These are phyloP conservation scores for Pseudogymnoascus sp. DNA, from an alignment of 2,329 filamentous ascomycete species.

Conservation along the genomic window DNA sequence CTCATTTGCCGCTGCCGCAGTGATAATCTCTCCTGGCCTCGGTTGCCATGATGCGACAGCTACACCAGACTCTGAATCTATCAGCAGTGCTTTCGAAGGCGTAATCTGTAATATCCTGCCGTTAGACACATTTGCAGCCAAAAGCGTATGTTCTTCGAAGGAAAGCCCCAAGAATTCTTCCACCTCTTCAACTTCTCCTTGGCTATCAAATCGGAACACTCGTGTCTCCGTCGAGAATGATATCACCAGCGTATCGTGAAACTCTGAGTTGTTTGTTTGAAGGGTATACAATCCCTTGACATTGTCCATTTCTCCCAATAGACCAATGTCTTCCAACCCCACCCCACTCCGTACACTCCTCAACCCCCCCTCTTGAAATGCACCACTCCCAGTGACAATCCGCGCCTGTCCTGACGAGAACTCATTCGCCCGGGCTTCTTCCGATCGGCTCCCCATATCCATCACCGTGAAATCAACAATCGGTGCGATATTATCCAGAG, in stretches of 20 bases:
- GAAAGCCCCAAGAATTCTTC: constrained; percentile 64
- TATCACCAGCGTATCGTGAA: constrained; percentile 64
- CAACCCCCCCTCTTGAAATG: constrained; percentile 79
- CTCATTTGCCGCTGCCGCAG: constrained; percentile 67
- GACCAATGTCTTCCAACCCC: constrained; percentile 77
- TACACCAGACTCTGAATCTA: constrained; percentile 51
- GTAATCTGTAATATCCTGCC: constrained; percentile 71
- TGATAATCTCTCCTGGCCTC: constrained; percentile 51
- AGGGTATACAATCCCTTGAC: constrained; percentile 68
- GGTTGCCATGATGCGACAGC: constrained; percentile 51
- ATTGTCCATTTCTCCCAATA: constrained; percentile 69
- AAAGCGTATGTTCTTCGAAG: constrained; percentile 63
- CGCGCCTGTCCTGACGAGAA: constrained; percentile 81
- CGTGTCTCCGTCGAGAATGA: constrained; percentile 80
- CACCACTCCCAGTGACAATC: constrained; percentile 87
- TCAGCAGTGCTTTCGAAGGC: constrained; percentile 50
- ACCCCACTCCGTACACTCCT: constrained; percentile 90
- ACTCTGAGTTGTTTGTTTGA: constrained; percentile 37
- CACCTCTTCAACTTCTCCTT: constrained; percentile 79
- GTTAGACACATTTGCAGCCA: constrained; percentile 57
- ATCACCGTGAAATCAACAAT: constrained; percentile 92
- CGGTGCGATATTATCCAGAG: constrained; percentile 76
- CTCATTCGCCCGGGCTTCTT: constrained; percentile 46
- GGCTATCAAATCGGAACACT: constrained; percentile 65
- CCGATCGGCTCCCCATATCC: constrained; percentile 74